Evolutionary conservation across 306 rosid species (phyloP).

Genomic region (Crataegus laevigata): DNA sequence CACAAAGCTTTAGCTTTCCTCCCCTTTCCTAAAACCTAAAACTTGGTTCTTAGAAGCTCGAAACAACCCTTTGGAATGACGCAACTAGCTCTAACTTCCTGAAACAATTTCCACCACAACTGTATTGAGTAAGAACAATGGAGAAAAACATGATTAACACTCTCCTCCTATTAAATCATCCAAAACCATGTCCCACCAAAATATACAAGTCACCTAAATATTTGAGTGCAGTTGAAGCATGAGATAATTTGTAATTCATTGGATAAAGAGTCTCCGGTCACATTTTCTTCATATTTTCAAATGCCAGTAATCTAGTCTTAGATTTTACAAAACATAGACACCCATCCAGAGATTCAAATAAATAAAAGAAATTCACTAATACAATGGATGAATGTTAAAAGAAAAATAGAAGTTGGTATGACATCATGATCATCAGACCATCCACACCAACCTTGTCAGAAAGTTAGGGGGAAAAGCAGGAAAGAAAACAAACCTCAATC

Average conservation of each 20-base stretch:
- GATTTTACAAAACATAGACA: not conserved
- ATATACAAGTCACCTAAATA: not conserved
- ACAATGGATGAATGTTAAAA: not conserved
- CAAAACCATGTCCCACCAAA: not conserved
- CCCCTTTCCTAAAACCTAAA: no score
- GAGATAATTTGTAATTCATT: not conserved
- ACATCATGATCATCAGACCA: not conserved
- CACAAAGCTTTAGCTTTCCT: no score
- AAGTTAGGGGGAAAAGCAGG: not conserved
- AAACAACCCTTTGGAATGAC: no score
- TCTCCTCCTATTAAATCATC: not conserved
- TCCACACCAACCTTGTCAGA: not conserved
- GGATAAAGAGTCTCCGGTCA: not conserved
- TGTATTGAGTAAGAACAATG: no score
- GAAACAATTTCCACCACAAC: no score
- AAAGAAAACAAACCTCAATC: constrained; percentile 53
- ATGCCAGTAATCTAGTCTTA: not conserved
- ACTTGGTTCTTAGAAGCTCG: no score
- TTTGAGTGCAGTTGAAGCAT: not conserved
- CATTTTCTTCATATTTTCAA: not conserved
- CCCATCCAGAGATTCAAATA: not conserved
- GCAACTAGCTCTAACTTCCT: no score
- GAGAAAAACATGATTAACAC: no score
- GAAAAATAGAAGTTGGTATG: not conserved
- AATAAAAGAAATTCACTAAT: not conserved